Percentiles rank a stretch among this genome's conserved stretches.
Conservation (phyloP, 805 yeast genomes). For the Cyberlindnera maritima region DNA sequence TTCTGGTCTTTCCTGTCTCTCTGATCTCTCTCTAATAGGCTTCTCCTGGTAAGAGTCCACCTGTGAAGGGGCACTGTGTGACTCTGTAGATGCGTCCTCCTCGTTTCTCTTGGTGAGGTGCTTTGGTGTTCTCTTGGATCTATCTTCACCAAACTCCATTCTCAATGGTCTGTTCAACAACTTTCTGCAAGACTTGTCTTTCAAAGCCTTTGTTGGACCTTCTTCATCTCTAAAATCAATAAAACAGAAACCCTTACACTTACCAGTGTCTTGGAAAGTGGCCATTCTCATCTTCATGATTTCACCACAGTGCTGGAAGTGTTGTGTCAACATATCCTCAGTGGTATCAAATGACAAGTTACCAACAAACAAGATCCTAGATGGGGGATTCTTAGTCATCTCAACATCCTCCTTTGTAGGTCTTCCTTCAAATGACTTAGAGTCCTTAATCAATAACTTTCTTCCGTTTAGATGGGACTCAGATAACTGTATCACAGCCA, state of each 20-base stretch:
- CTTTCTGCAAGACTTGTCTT: slow-evolving; percentile 62
- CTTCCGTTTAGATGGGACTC: slow-evolving; percentile 81
- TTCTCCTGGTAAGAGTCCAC: slow-evolving; percentile 6
- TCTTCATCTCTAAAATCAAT: slow-evolving; percentile 78
- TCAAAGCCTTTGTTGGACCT: slow-evolving; percentile 81
- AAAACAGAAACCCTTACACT: slow-evolving; percentile 95
- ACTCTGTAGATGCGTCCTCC: slow-evolving; percentile 10
- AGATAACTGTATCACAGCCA: slow-evolving; percentile 60
- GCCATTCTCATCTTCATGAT: slow-evolving; percentile 89
- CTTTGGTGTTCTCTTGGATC: slow-evolving; percentile 60
- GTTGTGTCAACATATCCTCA: slow-evolving; percentile 70
- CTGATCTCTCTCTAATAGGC: slow-evolving; percentile 22
- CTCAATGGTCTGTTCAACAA: slow-evolving; percentile 74
- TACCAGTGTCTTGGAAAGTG: slow-evolving; percentile 94
- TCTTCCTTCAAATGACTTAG: slow-evolving; percentile 82
- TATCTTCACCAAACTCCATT: slow-evolving; percentile 92
- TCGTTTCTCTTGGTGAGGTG: slow-evolving; percentile 9
- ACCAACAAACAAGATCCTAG: slow-evolving; percentile 87
- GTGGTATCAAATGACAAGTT: slow-evolving; percentile 91
- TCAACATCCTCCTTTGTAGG: slow-evolving; percentile 56
- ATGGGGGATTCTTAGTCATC: slow-evolving; percentile 77
- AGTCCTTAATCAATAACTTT: slow-evolving; percentile 78
- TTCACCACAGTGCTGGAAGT: slow-evolving; percentile 89
- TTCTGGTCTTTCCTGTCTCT: not conserved
- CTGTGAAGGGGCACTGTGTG: slow-evolving; percentile 1